These are phyloP conservation scores for Sorghum bicolor DNA, from an alignment of 176 grass and related monocot genomes.

Conservation along the genomic window DNA sequence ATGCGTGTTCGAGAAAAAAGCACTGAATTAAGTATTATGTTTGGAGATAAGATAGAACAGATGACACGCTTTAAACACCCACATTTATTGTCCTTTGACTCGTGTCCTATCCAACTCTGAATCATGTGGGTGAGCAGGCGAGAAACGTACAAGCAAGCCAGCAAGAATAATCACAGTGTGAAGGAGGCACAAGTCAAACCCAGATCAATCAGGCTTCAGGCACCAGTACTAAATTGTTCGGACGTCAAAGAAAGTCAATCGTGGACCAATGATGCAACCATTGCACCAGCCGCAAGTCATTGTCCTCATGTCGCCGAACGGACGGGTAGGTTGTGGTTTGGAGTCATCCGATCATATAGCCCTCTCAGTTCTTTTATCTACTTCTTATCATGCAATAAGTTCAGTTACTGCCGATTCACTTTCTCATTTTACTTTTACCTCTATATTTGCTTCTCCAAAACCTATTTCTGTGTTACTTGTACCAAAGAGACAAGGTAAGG, in stretches of 20 bases:
- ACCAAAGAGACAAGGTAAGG: not conserved
- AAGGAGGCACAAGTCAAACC: constrained; percentile 44
- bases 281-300: constrained; percentile 21
- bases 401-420: not conserved
- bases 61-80: constrained; percentile 8
- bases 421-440: not conserved
- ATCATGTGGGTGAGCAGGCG: constrained; percentile 32
- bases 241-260: constrained; percentile 48
- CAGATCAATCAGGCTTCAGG: constrained; percentile 10
- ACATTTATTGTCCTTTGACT: constrained; percentile 41
- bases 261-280: constrained; percentile 43
- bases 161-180: not conserved
- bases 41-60: constrained; percentile 17
- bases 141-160: constrained; percentile 34
- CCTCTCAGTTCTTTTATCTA: not conserved
- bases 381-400: not conserved
- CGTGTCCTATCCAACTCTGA: constrained; percentile 28
- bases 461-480: not conserved
- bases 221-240: constrained; percentile 24
- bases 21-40: not conserved
- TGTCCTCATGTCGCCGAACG: constrained; percentile 30
- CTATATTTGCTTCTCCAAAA: not conserved
- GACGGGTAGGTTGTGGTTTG: not conserved
- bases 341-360: not conserved
- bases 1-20: no score